These are phyloP conservation scores for Candida nonsorbophila DNA, from an alignment of 805 yeast species.

Conservation along the genomic window DNA sequence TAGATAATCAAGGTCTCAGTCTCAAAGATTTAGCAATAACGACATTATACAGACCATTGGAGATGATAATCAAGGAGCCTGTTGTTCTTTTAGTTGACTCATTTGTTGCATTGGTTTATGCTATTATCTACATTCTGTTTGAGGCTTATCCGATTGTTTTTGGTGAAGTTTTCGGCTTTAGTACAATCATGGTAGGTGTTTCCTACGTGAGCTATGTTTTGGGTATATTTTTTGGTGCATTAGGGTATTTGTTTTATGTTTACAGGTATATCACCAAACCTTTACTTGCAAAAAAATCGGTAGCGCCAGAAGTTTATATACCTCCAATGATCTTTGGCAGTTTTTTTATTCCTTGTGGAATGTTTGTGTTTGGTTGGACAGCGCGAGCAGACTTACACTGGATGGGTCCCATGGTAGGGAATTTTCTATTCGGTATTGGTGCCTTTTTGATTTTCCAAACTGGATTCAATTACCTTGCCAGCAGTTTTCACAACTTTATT, in stretches of 20 bases:
- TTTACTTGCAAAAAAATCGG: slow-evolving; percentile 14
- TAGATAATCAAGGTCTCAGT: slow-evolving; percentile 16
- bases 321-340: slow-evolving; percentile 35
- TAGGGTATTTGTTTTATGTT: slow-evolving; percentile 18
- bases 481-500: slow-evolving; percentile 41
- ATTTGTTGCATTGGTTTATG: slow-evolving; percentile 48
- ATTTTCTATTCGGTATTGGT: slow-evolving; percentile 31
- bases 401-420: slow-evolving; percentile 43
- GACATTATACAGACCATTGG: slow-evolving; percentile 44
- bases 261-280: slow-evolving; percentile 14
- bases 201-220: slow-evolving; percentile 42
- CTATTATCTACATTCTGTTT: slow-evolving; percentile 48
- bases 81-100: slow-evolving; percentile 45
- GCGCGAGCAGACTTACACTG: slow-evolving; percentile 36
- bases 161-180: slow-evolving; percentile 36
- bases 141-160: slow-evolving; percentile 48
- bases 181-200: slow-evolving; percentile 40
- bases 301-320: slow-evolving; percentile 35
- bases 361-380: slow-evolving; percentile 47
- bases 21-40: slow-evolving; percentile 13
- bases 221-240: slow-evolving; percentile 40
- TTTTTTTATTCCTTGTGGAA: slow-evolving; percentile 32
- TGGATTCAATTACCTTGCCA: slow-evolving; percentile 41
- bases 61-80: slow-evolving; percentile 45
- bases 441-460: slow-evolving; percentile 46